phyloP scores from a whole-genome alignment of 805 yeast species.

The Metschnikowia colocasiae region DNA sequence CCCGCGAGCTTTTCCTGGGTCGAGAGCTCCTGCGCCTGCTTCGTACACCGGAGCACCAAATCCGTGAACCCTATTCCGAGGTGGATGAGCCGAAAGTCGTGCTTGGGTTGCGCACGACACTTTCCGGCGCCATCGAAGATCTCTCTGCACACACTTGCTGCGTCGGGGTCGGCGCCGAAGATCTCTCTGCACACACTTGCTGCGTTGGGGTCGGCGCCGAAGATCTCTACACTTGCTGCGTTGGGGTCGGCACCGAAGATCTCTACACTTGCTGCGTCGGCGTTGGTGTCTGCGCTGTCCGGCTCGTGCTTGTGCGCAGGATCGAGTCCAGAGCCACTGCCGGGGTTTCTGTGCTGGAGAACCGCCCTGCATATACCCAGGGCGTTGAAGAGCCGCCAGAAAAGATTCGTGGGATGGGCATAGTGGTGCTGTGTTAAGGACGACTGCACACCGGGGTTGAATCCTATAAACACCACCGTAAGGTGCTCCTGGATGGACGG shows the following conservation, averaged over 20 bases:
- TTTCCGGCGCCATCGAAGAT: constrained; percentile 8
- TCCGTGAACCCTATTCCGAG: constrained; percentile 68
- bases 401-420: constrained; percentile 65
- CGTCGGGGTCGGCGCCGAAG: constrained; percentile 1
- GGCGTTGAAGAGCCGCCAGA: constrained; percentile 62
- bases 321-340: no score
- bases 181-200: constrained; percentile 13
- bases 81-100: constrained; percentile 42
- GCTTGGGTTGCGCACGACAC: constrained; percentile 21
- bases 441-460: constrained; percentile 67
- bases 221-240: constrained; percentile 14
- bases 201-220: constrained; percentile 4
- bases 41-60: constrained; percentile 61
- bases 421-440: constrained; percentile 62
- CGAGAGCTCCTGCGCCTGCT: constrained; percentile 52
- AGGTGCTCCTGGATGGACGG: constrained; percentile 30
- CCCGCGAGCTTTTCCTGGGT: constrained; percentile 49
- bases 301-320: no score
- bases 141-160: constrained; percentile 12
- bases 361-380: constrained; percentile 39
- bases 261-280: constrained; percentile 11
- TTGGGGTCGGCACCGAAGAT: constrained; percentile 8
- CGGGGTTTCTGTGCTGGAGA: constrained; percentile 6
- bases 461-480: constrained; percentile 59
- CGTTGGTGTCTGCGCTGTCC: no score